Evolutionary conservation across 305 asterid genomes (phyloP).

Genomic region (Stenogyne calaminthoides): DNA sequence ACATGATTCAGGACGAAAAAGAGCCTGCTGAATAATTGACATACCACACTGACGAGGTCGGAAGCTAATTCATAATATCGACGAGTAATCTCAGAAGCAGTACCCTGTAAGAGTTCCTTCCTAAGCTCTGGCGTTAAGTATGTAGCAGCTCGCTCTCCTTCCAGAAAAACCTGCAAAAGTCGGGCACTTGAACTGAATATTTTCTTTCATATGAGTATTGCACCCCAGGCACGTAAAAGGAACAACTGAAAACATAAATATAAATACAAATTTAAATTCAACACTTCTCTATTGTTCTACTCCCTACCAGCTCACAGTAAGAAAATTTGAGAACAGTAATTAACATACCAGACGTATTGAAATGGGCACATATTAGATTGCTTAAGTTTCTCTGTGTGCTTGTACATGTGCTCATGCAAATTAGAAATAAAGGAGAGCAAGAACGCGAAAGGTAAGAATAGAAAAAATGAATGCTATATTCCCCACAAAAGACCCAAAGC

Average conservation of each 20-base stretch:
- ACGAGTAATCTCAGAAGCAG: slow-evolving; percentile 76
- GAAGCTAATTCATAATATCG: slow-evolving; percentile 80
- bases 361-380: background rate
- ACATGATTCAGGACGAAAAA: slow-evolving; percentile 8
- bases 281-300: background rate
- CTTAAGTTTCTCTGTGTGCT: background rate
- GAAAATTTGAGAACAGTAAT: background rate
- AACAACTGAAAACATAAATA: background rate
- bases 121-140: slow-evolving; percentile 63
- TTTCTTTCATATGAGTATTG: background rate
- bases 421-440: background rate
- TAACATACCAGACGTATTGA: background rate
- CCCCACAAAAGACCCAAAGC: background rate
- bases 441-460: background rate
- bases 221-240: background rate
- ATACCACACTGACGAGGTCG: slow-evolving; percentile 83
- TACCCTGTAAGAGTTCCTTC: slow-evolving; percentile 66
- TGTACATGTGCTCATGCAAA: background rate
- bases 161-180: slow-evolving; percentile 69
- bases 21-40: slow-evolving; percentile 29
- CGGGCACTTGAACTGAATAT: background rate
- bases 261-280: background rate
- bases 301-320: background rate
- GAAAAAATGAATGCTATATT: background rate
- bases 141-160: slow-evolving; percentile 71